Percentiles rank a stretch among this genome's conserved stretches.
These are phyloP conservation scores for Bjerkandera adusta DNA, from an alignment of 1,284 basidiomycete genomes.

Conservation along the genomic window DNA sequence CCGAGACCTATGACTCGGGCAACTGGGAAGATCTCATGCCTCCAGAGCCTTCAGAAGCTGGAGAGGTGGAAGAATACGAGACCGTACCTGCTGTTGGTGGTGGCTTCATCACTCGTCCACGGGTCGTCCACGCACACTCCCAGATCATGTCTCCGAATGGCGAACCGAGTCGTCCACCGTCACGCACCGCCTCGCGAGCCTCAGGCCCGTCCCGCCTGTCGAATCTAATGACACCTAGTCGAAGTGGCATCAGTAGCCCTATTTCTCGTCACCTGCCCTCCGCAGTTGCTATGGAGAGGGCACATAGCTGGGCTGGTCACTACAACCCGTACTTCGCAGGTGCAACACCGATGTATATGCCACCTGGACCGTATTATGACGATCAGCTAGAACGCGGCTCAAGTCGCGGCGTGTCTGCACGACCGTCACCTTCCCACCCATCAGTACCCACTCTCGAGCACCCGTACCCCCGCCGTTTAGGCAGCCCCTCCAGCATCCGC, in stretches of 20 bases:
- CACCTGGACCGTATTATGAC: conserved; percentile 19
- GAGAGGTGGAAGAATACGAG: conserved; percentile 34
- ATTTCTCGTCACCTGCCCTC: too few species aligned
- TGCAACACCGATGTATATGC: conserved; percentile 21
- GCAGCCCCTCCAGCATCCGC: conserved; percentile 30
- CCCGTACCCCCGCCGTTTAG: conserved; percentile 25
- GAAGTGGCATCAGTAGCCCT: too few species aligned
- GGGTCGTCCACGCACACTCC: conserved; percentile 59
- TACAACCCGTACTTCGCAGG: conserved; percentile 34
- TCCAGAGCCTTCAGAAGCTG: conserved; percentile 28
- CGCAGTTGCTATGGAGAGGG: conserved; percentile 13
- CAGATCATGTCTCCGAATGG: conserved; percentile 29
- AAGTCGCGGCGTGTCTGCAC: conserved; percentile 27
- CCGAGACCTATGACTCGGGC: conserved; percentile 58
- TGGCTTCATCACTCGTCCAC: conserved; percentile 58
- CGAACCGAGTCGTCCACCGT: conserved; percentile 11
- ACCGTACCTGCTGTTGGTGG: conserved; percentile 64
- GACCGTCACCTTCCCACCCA: conserved; percentile 22
- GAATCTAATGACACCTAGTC: too few species aligned
- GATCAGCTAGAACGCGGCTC: conserved; percentile 15
- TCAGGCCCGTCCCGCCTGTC: too few species aligned
- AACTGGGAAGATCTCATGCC: conserved; percentile 63
- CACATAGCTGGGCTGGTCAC: conserved; percentile 22
- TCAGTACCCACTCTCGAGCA: conserved; percentile 22
- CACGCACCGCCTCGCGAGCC: conserved; percentile 11